Conservation (phyloP, 1,284 basidiomycete genomes). For the Cryptococcus hybrid region DNA sequence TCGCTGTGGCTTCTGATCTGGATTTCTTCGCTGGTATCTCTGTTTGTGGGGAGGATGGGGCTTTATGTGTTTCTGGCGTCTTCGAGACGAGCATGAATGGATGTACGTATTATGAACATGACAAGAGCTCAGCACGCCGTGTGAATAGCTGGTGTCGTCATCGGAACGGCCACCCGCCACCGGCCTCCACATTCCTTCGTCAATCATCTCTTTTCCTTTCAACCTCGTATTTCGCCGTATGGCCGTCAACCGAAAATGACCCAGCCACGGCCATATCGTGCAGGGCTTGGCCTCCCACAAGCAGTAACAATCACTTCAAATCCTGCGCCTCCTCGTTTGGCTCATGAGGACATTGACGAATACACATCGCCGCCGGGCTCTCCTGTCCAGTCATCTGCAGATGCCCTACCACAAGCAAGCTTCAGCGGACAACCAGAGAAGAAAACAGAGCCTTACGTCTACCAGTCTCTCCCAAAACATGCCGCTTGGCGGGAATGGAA, state of each 20-base stretch:
- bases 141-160: no score
- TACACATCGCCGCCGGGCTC: not conserved
- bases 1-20: not conserved
- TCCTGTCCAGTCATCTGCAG: not conserved
- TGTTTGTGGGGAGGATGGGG: not conserved
- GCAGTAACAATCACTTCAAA: constrained; percentile 30
- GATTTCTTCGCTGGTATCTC: not conserved
- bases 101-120: no score
- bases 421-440: no score
- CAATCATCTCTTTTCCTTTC: no score
- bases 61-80: not conserved
- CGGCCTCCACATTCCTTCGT: no score
- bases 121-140: no score
- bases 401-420: not conserved
- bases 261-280: constrained; percentile 9
- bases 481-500: constrained; percentile 41
- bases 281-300: constrained; percentile 27
- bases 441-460: not conserved
- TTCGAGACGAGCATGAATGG: no score
- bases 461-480: constrained; percentile 7
- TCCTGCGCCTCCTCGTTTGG: constrained; percentile 8
- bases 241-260: not conserved
- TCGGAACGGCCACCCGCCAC: no score
- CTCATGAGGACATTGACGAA: not conserved
- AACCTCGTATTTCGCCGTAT: no score